These are phyloP conservation scores for Fusarium xyrophilum DNA, from an alignment of 2,329 filamentous ascomycete genomes.

Conservation along the genomic window DNA sequence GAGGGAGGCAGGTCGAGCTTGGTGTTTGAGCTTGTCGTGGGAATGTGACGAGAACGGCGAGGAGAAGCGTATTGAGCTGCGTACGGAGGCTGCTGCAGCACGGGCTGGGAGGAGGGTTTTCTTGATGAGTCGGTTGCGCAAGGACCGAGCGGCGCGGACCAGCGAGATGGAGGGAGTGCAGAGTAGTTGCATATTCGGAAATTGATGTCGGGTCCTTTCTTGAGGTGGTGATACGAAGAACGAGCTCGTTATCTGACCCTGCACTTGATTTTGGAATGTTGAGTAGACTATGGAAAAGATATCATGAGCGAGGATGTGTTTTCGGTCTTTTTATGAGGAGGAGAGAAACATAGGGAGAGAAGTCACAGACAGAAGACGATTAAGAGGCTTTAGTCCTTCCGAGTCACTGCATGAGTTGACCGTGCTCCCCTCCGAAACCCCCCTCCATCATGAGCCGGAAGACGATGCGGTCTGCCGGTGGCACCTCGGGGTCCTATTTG, in stretches of 20 bases:
- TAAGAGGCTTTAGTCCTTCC: not conserved
- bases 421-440: not conserved
- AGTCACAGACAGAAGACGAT: conserved; percentile 13
- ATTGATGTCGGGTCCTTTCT: not conserved
- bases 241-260: not conserved
- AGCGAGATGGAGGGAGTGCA: conserved; percentile 34
- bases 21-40: conserved; percentile 35
- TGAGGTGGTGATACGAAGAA: not conserved
- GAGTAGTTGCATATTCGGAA: conserved; percentile 34
- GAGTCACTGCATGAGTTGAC: not conserved
- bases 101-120: conserved; percentile 29
- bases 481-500: conserved; percentile 12
- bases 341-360: not conserved
- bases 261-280: not conserved
- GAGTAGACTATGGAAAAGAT: not conserved
- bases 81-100: conserved; percentile 35
- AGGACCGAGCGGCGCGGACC: conserved; percentile 26
- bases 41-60: conserved; percentile 23
- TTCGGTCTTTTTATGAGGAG: not conserved
- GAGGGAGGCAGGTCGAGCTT: conserved; percentile 32
- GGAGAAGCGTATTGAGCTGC: conserved; percentile 36
- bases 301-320: not conserved
- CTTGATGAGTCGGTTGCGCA: conserved; percentile 36
- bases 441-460: conserved; percentile 17
- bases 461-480: conserved; percentile 24